phyloP scores from a whole-genome alignment of 768 basidiomycete species.

The Suillus variegatus region DNA sequence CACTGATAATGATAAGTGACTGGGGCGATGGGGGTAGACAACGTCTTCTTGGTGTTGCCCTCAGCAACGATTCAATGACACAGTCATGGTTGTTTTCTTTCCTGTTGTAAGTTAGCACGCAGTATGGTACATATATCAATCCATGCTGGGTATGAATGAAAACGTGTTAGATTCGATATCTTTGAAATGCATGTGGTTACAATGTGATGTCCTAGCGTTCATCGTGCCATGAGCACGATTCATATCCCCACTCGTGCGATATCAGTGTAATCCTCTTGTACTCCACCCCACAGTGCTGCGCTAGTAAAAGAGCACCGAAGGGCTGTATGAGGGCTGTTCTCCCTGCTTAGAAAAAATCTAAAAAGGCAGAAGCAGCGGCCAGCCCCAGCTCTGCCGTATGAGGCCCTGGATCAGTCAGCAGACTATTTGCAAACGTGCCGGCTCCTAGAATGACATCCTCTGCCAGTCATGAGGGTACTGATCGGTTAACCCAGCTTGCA shows the following conservation, averaged over 20 bases:
- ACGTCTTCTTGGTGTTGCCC: background rate
- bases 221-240: background rate
- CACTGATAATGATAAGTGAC: background rate
- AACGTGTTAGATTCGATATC: background rate
- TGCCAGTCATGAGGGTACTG: background rate
- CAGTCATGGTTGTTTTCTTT: background rate
- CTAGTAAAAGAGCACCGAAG: background rate
- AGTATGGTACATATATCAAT: background rate
- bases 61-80: background rate
- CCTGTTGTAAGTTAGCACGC: background rate
- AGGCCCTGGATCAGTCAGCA: background rate
- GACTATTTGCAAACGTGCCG: background rate
- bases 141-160: background rate
- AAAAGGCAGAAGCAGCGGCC: background rate
- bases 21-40: background rate
- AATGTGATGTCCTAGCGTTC: background rate
- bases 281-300: background rate
- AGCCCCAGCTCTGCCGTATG: background rate
- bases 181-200: background rate
- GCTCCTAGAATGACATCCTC: background rate
- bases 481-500: background rate
- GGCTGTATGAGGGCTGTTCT: background rate
- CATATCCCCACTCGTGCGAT: background rate
- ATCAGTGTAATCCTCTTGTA: background rate
- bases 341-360: no score